phyloP scores from a whole-genome alignment of 257 asterid species.

The Galeopsis tetrahit region DNA sequence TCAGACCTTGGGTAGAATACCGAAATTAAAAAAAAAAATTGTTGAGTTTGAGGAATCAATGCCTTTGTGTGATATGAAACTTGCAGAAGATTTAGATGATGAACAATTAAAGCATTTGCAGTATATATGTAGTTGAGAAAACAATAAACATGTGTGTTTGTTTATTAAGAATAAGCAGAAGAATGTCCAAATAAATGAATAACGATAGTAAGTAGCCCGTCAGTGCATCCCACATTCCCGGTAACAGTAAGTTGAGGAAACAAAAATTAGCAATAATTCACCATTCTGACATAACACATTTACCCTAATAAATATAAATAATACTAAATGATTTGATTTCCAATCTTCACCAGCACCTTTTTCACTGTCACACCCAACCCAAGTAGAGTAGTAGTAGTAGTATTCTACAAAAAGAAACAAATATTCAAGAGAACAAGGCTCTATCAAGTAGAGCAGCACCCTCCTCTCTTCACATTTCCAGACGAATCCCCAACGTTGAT shows the following conservation, averaged over 20 bases:
- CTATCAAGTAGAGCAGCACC: slow-evolving; percentile 67
- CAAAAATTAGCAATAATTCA: slow-evolving; percentile 27
- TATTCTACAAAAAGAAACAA: slow-evolving; percentile 39
- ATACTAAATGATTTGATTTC: slow-evolving; percentile 10
- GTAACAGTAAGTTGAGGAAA: slow-evolving; percentile 6
- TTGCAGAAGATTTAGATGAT: not conserved
- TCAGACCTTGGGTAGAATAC: too few relatives aligned
- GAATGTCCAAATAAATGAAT: not conserved
- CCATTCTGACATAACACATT: slow-evolving; percentile 23
- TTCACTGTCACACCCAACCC: slow-evolving; percentile 21
- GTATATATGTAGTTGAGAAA: not conserved
- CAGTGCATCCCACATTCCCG: not conserved
- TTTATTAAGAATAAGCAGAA: not conserved
- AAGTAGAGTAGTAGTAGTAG: slow-evolving; percentile 2
- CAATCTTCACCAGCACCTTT: slow-evolving; percentile 5
- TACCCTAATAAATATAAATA: slow-evolving; percentile 21
- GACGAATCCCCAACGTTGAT: slow-evolving; percentile 61
- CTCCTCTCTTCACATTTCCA: slow-evolving; percentile 55
- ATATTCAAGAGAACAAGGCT: slow-evolving; percentile 19
- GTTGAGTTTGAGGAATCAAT: not conserved
- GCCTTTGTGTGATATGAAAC: too few relatives aligned
- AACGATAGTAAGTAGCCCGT: not conserved
- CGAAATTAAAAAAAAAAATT: too few relatives aligned
- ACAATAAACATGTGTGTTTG: not conserved
- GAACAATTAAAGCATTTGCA: not conserved